Evolutionary conservation across 352 stramenopile genomes (phyloP), one percentile per base, ranked within the genome.

Genomic region (Phytophthora aleatoria): DNA sequence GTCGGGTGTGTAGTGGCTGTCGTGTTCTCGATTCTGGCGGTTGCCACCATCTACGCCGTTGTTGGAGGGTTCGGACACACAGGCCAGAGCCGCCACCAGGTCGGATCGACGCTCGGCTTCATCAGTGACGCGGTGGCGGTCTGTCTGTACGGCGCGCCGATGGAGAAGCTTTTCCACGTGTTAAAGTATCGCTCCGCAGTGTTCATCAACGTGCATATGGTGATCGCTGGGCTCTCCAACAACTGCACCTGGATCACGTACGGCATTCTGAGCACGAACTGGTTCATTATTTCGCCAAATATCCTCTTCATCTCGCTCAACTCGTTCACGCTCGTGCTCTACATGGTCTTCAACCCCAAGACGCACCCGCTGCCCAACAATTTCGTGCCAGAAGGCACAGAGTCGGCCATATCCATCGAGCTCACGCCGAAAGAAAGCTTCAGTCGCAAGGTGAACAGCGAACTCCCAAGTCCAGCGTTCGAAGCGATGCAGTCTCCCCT

Each of bases 101-200:
- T 74, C 9, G 69, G 42, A 7, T 64, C 63, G 13, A 60, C 60
- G 10, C 51, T 78, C 15, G 74, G 71, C 11, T 67, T 62, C 31
- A 67, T 72, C 39, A 59, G 55, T 13, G 54, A 78, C 39, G 69
- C 69, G 26, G 59, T 67, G 15, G 71, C 64, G 5, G 52, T 82
- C 39, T 76, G 69, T 38, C 47, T 83, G 45, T 83, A 81, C 42
- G 72, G 59, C 5, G 55, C 72, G 1, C 69, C 73, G 0, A 71
- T 81, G 60, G 73, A 80, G 63, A 76, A 72, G 41, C 62, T 84
- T 11, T 47, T 65, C 20, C 72, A 73, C 24, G 72, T 83, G 49
- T 63, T 81, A 47, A 70, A 70, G 44, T 49, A 72, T 50, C 58
- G 65, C 20, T 81, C 65, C 3, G 77, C 57, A n/a, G 67, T 65